A percentile compares a stretch with the other conserved stretches of the same genome.
Evolutionary conservation across 345 rosid genomes (phyloP).

Genomic region (Lepidium sativum): DNA sequence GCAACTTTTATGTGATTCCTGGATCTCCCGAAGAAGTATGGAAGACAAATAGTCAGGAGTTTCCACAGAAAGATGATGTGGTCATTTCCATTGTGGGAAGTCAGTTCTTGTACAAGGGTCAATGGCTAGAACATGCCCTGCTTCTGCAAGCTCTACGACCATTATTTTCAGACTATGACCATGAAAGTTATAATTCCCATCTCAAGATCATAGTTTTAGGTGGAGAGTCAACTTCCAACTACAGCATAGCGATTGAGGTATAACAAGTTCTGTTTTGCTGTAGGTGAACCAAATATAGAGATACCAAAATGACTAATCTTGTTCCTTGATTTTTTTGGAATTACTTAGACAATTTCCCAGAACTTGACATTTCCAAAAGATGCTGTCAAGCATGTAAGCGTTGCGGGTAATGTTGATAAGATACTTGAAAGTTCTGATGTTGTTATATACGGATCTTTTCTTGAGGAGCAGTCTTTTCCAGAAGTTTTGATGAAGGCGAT

Average conservation of each 20-base stretch:
- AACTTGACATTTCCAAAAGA: constrained; percentile 66
- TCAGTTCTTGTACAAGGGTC: constrained; percentile 74
- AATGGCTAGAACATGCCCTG: constrained; percentile 95
- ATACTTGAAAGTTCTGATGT: constrained; percentile 57
- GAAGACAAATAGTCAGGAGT: constrained; percentile 36
- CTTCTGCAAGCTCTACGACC: constrained; percentile 65
- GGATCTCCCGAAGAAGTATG: constrained; percentile 72
- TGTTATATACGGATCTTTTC: constrained; percentile 84
- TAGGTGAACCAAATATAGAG: neutral
- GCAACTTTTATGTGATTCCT: constrained; percentile 82
- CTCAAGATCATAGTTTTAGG: constrained; percentile 60
- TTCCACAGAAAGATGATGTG: constrained; percentile 33
- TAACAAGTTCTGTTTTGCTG: constrained; percentile 15
- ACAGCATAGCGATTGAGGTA: constrained; percentile 85
- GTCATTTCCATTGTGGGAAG: constrained; percentile 74
- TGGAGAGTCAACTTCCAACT: constrained; percentile 53
- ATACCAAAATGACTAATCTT: constrained; percentile 15
- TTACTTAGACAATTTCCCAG: constrained; percentile 56
- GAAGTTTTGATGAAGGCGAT: constrained; percentile 66
- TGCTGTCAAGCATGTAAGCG: constrained; percentile 53
- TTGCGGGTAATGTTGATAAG: constrained; percentile 38
- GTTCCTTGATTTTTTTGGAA: constrained; percentile 4
- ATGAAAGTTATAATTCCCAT: constrained; percentile 32
- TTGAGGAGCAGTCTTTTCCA: constrained; percentile 90
- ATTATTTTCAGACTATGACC: constrained; percentile 33